Evolutionary conservation across 2,329 filamentous ascomycete genomes (phyloP).

Genomic region (Alternaria longipes): DNA sequence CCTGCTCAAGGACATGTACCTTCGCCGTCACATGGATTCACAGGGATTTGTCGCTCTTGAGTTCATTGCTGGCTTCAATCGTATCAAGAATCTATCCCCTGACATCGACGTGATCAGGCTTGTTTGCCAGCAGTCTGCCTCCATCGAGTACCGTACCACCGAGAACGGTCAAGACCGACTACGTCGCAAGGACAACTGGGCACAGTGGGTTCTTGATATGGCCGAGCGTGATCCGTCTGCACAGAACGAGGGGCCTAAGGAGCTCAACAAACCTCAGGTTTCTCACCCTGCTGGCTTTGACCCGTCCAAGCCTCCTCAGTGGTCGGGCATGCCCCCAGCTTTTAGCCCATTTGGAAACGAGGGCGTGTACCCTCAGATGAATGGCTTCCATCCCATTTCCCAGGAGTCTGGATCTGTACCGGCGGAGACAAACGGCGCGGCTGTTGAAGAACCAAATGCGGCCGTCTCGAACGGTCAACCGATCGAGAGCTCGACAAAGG

Average conservation of each 20-base stretch:
- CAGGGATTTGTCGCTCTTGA: slow-evolving; percentile 87
- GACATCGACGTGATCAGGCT: slow-evolving; percentile 78
- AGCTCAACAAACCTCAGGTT: slow-evolving; percentile 53
- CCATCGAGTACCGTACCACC: slow-evolving; percentile 77
- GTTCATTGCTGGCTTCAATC: slow-evolving; percentile 85
- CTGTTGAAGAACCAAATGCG: slow-evolving; percentile 32
- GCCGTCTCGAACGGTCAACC: slow-evolving; percentile 38
- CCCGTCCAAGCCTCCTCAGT: slow-evolving; percentile 39
- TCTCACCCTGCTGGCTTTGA: slow-evolving; percentile 51
- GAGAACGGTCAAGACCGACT: slow-evolving; percentile 82
- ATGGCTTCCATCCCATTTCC: slow-evolving; percentile 36
- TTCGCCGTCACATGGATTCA: slow-evolving; percentile 92
- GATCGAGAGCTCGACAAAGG: slow-evolving; percentile 40
- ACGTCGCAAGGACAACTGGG: slow-evolving; percentile 78
- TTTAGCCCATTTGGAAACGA: slow-evolving; percentile 35
- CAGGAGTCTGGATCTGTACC: slow-evolving; percentile 23
- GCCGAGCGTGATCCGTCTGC: slow-evolving; percentile 76
- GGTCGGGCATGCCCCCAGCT: slow-evolving; percentile 36
- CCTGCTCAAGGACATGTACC: slow-evolving; percentile 88
- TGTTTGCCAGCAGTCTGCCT: slow-evolving; percentile 75
- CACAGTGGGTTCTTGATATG: slow-evolving; percentile 78
- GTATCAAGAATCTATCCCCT: slow-evolving; percentile 76
- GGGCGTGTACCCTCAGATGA: slow-evolving; percentile 37
- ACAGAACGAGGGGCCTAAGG: slow-evolving; percentile 74
- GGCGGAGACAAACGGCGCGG: slow-evolving; percentile 34